A percentile compares a stretch with the other conserved stretches of the same genome.
Evolutionary conservation across 371 early-diverging fungal species (phyloP).

Genomic region (Rhizopus sp.): DNA sequence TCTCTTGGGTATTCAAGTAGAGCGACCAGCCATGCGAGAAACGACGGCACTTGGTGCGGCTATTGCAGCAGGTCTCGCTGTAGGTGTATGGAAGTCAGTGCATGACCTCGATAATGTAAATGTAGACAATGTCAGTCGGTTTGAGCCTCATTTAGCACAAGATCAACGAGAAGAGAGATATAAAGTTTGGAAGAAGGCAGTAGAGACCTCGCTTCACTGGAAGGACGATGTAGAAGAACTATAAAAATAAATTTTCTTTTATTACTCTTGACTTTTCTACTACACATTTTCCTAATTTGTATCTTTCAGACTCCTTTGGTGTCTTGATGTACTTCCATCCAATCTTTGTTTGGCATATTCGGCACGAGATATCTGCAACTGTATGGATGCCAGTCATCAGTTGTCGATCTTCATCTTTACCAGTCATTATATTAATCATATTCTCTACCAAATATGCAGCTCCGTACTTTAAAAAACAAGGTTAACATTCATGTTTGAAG

Average conservation of each 20-base stretch:
- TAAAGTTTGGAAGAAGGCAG: constrained; percentile 84
- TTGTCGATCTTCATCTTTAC: constrained; percentile 64
- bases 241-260: constrained; percentile 32
- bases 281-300: constrained; percentile 78
- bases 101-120: constrained; percentile 42
- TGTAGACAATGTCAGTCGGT: constrained; percentile 37
- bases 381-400: constrained; percentile 84
- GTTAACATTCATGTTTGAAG: neutral
- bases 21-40: constrained; percentile 91
- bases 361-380: constrained; percentile 76
- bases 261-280: constrained; percentile 56
- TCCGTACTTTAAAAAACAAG: constrained; percentile 56
- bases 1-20: constrained; percentile 81
- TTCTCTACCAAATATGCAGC: constrained; percentile 68
- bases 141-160: constrained; percentile 45
- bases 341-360: constrained; percentile 61
- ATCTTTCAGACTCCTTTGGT: constrained; percentile 69
- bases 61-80: constrained; percentile 87
- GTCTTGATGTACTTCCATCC: constrained; percentile 64
- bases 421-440: constrained; percentile 64
- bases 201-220: constrained; percentile 68
- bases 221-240: constrained; percentile 31
- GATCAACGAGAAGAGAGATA: constrained; percentile 67
- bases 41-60: constrained; percentile 96
- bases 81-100: constrained; percentile 69